Conservation (phyloP, 75 land plant genomes). For the Isoetes taiwanensis region DNA sequence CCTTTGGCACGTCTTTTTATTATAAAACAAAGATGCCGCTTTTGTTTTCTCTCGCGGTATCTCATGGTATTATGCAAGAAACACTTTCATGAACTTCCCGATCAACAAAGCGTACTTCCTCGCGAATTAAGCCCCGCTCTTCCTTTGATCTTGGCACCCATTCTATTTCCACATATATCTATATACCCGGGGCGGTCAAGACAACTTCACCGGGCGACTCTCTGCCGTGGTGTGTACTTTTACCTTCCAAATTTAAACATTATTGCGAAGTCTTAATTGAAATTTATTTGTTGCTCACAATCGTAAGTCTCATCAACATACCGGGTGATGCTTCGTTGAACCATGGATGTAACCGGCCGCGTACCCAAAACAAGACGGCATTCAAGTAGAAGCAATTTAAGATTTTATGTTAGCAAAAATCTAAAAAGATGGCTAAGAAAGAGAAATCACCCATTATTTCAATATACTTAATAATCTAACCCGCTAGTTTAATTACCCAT, state of each 20-base stretch:
- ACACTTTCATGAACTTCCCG: conserved; percentile 91
- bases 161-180: conserved; percentile 98
- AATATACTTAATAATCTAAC: too few species aligned
- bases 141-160: conserved; percentile 99
- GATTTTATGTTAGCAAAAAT: neutral
- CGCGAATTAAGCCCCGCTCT: conserved; percentile 88
- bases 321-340: conserved; percentile 93
- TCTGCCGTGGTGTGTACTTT: neutral
- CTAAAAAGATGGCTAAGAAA: neutral
- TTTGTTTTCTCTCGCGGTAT: too few species aligned
- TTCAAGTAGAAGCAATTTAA: neutral
- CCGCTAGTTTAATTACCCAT: conserved; percentile 88
- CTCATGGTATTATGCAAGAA: neutral
- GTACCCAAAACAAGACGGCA: neutral
- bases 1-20: neutral
- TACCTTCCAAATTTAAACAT: conserved; percentile 94
- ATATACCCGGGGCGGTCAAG: too few species aligned
- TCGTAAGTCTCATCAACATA: conserved; percentile 90
- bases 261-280: conserved; percentile 86
- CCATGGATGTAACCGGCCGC: conserved; percentile 95
- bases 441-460: too few species aligned
- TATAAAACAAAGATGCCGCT: too few species aligned
- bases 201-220: neutral
- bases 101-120: conserved; percentile 96
- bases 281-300: conserved; percentile 68